These are phyloP conservation scores for Apiospora kogelbergensis DNA, from an alignment of 2,329 filamentous ascomycete species.

Conservation along the genomic window DNA sequence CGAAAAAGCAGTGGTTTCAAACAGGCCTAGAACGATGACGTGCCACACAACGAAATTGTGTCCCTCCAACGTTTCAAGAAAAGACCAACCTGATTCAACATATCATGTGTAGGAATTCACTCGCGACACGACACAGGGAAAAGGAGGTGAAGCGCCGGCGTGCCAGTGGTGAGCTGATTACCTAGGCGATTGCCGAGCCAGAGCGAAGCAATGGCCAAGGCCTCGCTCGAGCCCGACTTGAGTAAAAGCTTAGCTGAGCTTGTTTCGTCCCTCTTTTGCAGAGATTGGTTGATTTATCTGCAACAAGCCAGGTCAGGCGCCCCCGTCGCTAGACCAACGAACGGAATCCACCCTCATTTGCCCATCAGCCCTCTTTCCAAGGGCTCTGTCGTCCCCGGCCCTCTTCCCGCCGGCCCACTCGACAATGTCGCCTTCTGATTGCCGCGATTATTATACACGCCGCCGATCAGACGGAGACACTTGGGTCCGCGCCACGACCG, in stretches of 20 bases:
- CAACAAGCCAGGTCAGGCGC: not conserved
- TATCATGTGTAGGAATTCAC: not conserved
- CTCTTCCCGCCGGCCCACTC: not conserved
- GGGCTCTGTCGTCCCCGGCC: not conserved
- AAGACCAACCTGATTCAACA: not conserved
- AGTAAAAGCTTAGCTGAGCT: slow-evolving; percentile 9
- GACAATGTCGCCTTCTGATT: not conserved
- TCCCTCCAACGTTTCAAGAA: not conserved
- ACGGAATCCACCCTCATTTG: not conserved
- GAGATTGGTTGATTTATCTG: not conserved
- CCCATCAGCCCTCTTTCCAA: not conserved
- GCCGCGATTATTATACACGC: not conserved
- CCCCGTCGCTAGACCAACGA: not conserved
- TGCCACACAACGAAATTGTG: not conserved
- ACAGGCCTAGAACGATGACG: not conserved
- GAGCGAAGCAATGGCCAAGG: too few species aligned
- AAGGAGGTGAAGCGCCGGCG: not conserved
- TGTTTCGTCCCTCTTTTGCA: not conserved
- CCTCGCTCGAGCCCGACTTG: too few species aligned
- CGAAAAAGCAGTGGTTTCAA: too few species aligned
- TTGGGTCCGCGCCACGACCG: not conserved
- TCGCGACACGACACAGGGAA: not conserved
- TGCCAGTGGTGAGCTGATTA: not conserved
- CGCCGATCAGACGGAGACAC: not conserved
- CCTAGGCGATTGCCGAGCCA: too few species aligned